Conservation (phyloP, 2,329 filamentous ascomycete species). For the Claviceps monticola region DNA sequence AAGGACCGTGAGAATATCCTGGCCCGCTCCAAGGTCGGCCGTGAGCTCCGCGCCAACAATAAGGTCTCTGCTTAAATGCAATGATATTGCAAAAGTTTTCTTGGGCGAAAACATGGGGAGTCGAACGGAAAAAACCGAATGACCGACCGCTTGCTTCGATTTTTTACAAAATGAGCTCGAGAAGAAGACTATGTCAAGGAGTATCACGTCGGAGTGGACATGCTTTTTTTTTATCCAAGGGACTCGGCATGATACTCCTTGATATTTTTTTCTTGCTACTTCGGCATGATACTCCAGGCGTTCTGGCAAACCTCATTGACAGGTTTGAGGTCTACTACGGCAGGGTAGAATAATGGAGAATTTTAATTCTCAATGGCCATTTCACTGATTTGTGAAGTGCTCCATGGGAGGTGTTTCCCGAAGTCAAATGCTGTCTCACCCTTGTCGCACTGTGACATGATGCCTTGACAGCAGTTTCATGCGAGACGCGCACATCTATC, state of each 20-base stretch:
- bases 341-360: constrained; percentile 30
- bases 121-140: constrained; percentile 4
- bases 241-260: constrained; percentile 16
- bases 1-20: constrained; percentile 86
- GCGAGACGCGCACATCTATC: background rate
- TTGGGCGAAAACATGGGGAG: background rate
- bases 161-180: too few species aligned
- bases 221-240: background rate
- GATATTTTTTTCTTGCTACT: background rate
- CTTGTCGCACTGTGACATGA: constrained; percentile 3
- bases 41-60: constrained; percentile 61
- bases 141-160: constrained; percentile 4
- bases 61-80: constrained; percentile 43
- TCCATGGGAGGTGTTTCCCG: constrained; percentile 65
- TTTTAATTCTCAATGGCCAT: constrained; percentile 54
- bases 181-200: too few species aligned
- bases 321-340: constrained; percentile 18
- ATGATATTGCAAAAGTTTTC: background rate
- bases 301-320: constrained; percentile 13
- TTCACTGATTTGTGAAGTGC: constrained; percentile 56
- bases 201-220: too few species aligned
- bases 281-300: constrained; percentile 21
- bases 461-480: background rate
- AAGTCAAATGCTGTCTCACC: constrained; percentile 29
- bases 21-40: constrained; percentile 69